These are phyloP conservation scores for Pichia sp. DNA, from an alignment of 1,139 yeast species.

Conservation along the genomic window DNA sequence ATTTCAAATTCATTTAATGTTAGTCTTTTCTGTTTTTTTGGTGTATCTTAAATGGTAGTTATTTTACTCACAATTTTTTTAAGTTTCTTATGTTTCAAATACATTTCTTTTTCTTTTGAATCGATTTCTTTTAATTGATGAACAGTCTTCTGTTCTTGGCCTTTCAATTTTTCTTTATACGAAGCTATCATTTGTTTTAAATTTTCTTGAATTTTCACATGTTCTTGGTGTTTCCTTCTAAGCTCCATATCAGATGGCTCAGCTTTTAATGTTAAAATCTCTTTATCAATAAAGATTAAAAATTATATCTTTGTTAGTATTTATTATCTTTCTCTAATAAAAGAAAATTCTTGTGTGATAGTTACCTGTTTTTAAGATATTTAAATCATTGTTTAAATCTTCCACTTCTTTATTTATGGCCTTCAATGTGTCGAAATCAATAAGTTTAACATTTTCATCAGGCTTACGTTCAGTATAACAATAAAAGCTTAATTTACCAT, in stretches of 20 bases:
- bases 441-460: slow-evolving; percentile 3
- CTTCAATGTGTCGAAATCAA: slow-evolving; percentile 11
- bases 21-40: neutral
- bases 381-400: slow-evolving; percentile 9
- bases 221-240: no score
- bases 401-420: slow-evolving; percentile 12
- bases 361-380: slow-evolving; percentile 12
- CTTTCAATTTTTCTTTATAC: no score
- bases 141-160: neutral
- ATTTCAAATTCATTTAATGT: neutral
- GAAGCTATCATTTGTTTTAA: neutral
- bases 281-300: neutral
- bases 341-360: neutral
- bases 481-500: slow-evolving; percentile 35
- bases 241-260: slow-evolving; percentile 5
- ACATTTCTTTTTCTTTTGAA: neutral
- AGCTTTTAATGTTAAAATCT: neutral
- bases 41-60: no score
- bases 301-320: neutral
- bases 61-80: slow-evolving; percentile 8
- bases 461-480: slow-evolving; percentile 22
- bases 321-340: neutral
- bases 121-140: neutral
- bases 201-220: neutral
- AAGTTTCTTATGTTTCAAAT: slow-evolving; percentile 2